Percentiles rank a stretch among this genome's conserved stretches.
phyloP scores from a whole-genome alignment of 352 stramenopile species.

The Pythium coloratum region DNA sequence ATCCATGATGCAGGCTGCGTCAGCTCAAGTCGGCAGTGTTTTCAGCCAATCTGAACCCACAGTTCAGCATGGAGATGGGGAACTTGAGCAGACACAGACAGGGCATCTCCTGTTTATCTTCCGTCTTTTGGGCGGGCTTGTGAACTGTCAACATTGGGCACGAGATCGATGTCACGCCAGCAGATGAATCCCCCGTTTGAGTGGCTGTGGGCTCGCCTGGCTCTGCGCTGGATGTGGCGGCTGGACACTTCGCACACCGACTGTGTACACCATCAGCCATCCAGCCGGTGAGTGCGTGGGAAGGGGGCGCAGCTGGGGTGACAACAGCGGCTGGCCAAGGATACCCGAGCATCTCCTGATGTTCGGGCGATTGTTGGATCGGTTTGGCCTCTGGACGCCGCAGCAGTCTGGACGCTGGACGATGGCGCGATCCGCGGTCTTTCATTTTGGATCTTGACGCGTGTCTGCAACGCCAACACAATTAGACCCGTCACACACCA shows the following conservation, averaged over 20 bases:
- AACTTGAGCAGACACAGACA: neutral
- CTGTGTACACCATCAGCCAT: constrained; percentile 6
- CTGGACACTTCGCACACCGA: constrained; percentile 1
- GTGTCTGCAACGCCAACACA: neutral
- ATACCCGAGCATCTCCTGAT: constrained; percentile 5
- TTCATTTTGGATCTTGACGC: constrained; percentile 23
- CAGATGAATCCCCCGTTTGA: constrained; percentile 4
- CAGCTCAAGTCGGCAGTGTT: neutral
- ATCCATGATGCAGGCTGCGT: constrained; percentile 14
- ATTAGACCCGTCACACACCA: neutral
- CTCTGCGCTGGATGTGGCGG: neutral
- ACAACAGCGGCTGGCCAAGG: neutral
- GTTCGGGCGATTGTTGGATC: neutral
- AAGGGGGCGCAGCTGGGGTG: constrained; percentile 5
- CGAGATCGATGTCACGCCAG: constrained; percentile 20
- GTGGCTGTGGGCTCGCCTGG: neutral
- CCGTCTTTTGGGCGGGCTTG: neutral
- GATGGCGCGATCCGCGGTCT: neutral
- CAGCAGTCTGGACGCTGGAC: neutral
- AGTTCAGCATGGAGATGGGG: neutral
- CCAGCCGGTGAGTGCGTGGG: constrained; percentile 4
- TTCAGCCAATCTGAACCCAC: constrained; percentile 8
- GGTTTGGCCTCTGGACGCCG: neutral
- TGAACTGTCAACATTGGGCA: constrained; percentile 13
- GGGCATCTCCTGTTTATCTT: neutral